Evolutionary conservation across 1,139 yeast species (phyloP).

Genomic region (Scheffersomyces parashehatae): DNA sequence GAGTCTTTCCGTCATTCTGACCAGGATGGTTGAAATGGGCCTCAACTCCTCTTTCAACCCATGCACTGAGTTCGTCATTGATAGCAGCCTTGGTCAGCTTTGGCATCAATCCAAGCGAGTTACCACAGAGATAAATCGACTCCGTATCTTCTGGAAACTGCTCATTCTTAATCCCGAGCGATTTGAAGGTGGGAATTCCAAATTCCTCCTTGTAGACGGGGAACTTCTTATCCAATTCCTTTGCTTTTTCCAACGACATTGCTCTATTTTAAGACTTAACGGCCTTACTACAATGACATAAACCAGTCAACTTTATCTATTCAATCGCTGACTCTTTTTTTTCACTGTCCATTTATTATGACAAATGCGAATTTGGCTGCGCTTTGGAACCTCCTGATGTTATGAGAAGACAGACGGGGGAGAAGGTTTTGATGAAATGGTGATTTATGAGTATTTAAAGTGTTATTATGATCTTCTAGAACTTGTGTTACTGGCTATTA

Average conservation of each 20-base stretch:
- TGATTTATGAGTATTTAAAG: no score
- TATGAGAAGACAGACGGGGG: no score
- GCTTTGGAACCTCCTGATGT: no score
- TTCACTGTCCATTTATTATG: no score
- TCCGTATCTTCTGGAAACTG: conserved; percentile 15
- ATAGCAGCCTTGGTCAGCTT: conserved; percentile 57
- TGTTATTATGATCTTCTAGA: no score
- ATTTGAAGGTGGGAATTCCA: conserved; percentile 57
- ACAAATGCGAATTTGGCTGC: no score
- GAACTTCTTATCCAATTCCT: conserved; percentile 34
- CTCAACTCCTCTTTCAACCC: conserved; percentile 80
- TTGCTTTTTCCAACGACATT: conserved; percentile 20
- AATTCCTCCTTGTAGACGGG: conserved; percentile 46
- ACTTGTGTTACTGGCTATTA: no score
- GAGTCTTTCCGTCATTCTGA: conserved; percentile 38
- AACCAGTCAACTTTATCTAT: neutral
- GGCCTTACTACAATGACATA: neutral
- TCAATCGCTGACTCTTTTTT: no score
- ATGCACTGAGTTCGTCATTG: conserved; percentile 69
- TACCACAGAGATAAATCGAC: conserved; percentile 76
- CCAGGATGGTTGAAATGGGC: conserved; percentile 77
- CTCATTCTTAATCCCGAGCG: conserved; percentile 44
- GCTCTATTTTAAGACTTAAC: neutral
- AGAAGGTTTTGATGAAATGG: no score
- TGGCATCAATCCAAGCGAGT: conserved; percentile 91